These are phyloP conservation scores for Trichoderma gamsii DNA, from an alignment of 495 filamentous ascomycete genomes.

Conservation along the genomic window DNA sequence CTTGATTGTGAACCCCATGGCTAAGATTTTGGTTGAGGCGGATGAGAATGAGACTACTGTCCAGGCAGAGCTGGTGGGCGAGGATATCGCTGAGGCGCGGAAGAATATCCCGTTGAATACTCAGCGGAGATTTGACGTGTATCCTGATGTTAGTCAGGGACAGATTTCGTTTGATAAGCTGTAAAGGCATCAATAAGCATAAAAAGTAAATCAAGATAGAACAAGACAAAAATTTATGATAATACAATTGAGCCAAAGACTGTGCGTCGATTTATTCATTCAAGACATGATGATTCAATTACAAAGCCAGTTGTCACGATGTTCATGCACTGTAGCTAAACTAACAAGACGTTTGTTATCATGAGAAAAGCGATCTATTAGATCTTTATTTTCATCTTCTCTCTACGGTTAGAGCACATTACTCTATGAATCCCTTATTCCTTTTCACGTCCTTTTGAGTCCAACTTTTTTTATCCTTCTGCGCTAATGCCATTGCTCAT, in stretches of 20 bases:
- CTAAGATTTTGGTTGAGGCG: conserved; percentile 65
- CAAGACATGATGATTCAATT: no score
- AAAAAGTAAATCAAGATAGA: neutral
- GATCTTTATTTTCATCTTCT: conserved; percentile 5
- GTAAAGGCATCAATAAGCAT: neutral
- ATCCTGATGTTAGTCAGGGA: conserved; percentile 74
- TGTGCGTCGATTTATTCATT: no score
- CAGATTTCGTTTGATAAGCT: conserved; percentile 28
- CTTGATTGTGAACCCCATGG: conserved; percentile 84
- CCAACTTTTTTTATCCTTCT: neutral
- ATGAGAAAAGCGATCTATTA: conserved; percentile 3
- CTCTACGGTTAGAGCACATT: neutral
- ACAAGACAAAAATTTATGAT: neutral
- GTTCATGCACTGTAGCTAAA: no score
- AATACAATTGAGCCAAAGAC: neutral
- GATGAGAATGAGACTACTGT: conserved; percentile 72
- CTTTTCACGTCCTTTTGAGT: neutral
- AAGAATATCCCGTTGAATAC: conserved; percentile 76
- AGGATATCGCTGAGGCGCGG: conserved; percentile 67
- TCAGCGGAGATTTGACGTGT: conserved; percentile 92
- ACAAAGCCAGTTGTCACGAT: no score
- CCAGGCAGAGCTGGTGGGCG: conserved; percentile 64
- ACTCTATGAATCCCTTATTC: neutral
- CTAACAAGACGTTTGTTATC: neutral
- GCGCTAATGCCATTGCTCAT: neutral